A percentile compares a stretch with the other conserved stretches of the same genome.
phyloP scores from a whole-genome alignment of 805 yeast species.

The Candida mattraensis region DNA sequence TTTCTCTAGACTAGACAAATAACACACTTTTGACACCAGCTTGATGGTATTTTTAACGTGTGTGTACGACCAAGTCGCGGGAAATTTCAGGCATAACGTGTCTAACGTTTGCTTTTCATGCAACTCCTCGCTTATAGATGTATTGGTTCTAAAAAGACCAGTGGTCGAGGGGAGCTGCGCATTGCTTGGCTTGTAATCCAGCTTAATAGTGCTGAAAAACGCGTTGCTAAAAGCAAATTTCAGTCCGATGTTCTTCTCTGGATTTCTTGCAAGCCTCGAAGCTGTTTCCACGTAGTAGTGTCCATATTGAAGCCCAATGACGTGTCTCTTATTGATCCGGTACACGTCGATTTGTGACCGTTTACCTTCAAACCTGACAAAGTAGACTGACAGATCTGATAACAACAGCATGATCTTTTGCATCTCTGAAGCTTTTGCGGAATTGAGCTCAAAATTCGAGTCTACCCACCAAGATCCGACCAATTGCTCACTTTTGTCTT shows the following conservation, averaged over 20 bases:
- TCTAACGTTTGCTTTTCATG: slow-evolving; percentile 1
- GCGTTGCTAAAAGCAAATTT: slow-evolving; percentile 12
- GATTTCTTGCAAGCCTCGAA: slow-evolving; percentile 26
- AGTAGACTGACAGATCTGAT: slow-evolving; percentile 24
- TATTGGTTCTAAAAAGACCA: no score
- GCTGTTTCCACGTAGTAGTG: slow-evolving; percentile 21
- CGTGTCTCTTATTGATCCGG: slow-evolving; percentile 19
- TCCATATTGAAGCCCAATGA: slow-evolving; percentile 32
- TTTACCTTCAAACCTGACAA: slow-evolving; percentile 23
- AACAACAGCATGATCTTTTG: slow-evolving; percentile 28
- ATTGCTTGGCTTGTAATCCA: no score
- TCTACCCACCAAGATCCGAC: slow-evolving; percentile 38
- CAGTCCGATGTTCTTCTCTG: slow-evolving; percentile 35
- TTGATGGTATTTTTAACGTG: slow-evolving; percentile 17
- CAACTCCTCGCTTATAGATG: no score
- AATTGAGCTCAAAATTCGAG: slow-evolving; percentile 14
- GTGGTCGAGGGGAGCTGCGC: no score
- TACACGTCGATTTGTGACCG: slow-evolving; percentile 21
- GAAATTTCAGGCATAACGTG: slow-evolving; percentile 21
- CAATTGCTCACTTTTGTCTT: slow-evolving; percentile 21
- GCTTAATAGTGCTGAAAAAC: slow-evolving; percentile 2
- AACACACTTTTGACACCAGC: slow-evolving; percentile 22
- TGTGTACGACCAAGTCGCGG: slow-evolving; percentile 12
- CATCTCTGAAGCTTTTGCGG: slow-evolving; percentile 13
- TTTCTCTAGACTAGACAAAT: slow-evolving; percentile 25